phyloP scores from a whole-genome alignment of 2,329 filamentous ascomycete species.

The Arthrobotrys conoides region DNA sequence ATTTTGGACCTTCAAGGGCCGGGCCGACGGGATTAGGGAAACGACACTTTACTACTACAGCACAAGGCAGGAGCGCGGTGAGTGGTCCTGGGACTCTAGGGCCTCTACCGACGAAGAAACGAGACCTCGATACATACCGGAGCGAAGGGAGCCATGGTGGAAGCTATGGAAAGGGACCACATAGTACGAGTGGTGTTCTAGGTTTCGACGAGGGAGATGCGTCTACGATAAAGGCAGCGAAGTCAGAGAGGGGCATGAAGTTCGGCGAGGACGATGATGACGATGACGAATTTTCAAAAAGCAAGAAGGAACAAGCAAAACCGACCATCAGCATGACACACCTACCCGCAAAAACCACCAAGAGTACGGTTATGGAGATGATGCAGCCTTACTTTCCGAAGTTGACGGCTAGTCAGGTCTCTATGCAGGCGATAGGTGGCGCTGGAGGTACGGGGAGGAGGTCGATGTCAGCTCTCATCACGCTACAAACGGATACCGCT shows the following conservation, averaged over 20 bases:
- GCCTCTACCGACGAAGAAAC: conserved; percentile 56
- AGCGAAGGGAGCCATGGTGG: conserved; percentile 46
- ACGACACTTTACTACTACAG: conserved; percentile 47
- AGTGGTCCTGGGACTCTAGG: conserved; percentile 55
- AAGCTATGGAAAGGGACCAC: conserved; percentile 59
- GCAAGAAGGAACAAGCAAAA: conserved; percentile 68
- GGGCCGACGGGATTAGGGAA: conserved; percentile 54
- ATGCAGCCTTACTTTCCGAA: conserved; percentile 71
- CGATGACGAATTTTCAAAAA: conserved; percentile 66
- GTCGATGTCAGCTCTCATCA: conserved; percentile 83
- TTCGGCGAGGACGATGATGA: conserved; percentile 72
- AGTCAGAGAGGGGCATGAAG: conserved; percentile 57
- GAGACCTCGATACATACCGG: conserved; percentile 60
- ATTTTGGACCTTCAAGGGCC: conserved; percentile 56
- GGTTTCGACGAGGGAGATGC: conserved; percentile 63
- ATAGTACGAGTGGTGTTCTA: conserved; percentile 61
- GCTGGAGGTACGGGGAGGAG: conserved; percentile 76
- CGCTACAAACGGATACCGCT: conserved; percentile 82
- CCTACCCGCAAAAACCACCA: conserved; percentile 75
- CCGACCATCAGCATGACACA: conserved; percentile 76
- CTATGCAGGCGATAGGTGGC: conserved; percentile 74
- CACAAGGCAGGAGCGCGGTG: conserved; percentile 46
- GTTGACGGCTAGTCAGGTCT: conserved; percentile 79
- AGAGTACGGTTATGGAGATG: conserved; percentile 73
- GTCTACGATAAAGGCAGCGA: conserved; percentile 35